These are phyloP conservation scores for Penicillium subrubescens DNA, from an alignment of 495 filamentous ascomycete species.

Conservation along the genomic window DNA sequence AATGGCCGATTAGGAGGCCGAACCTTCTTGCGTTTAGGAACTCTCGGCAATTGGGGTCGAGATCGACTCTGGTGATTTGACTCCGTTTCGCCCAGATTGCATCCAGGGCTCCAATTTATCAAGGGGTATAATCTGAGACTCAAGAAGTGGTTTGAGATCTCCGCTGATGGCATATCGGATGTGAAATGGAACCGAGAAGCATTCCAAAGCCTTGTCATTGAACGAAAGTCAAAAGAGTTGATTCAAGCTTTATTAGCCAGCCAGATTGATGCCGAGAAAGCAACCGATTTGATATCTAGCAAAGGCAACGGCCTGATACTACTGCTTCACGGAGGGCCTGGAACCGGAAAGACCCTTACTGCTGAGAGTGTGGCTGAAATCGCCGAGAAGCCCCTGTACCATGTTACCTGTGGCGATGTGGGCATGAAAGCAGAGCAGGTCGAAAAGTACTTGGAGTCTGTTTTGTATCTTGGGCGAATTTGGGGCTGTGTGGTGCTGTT, in stretches of 20 bases:
- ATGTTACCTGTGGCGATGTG: constrained; percentile 38
- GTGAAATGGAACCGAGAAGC: neutral
- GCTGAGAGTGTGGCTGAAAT: constrained; percentile 38
- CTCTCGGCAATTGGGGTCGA: neutral
- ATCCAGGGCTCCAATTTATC: neutral
- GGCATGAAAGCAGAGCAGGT: constrained; percentile 41
- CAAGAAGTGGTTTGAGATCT: neutral
- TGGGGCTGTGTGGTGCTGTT: constrained; percentile 57
- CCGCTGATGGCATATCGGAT: neutral
- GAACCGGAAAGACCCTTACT: constrained; percentile 42
- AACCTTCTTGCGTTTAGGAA: neutral
- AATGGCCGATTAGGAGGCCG: neutral
- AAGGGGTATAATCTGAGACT: neutral
- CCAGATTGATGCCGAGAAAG: neutral
- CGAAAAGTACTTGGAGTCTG: constrained; percentile 42
- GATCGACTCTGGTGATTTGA: neutral
- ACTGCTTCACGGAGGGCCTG: constrained; percentile 55
- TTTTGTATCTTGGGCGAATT: constrained; percentile 39
- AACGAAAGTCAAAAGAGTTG: neutral
- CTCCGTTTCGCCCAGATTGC: neutral
- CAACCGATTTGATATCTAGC: constrained; percentile 28
- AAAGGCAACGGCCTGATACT: constrained; percentile 52
- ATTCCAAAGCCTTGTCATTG: neutral
- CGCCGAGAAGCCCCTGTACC: constrained; percentile 27
- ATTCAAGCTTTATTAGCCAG: neutral